Evolutionary conservation across 2,329 filamentous ascomycete genomes (phyloP), one percentile per base, ranked within the genome.

Genomic region (Monilinia polystroma): DNA sequence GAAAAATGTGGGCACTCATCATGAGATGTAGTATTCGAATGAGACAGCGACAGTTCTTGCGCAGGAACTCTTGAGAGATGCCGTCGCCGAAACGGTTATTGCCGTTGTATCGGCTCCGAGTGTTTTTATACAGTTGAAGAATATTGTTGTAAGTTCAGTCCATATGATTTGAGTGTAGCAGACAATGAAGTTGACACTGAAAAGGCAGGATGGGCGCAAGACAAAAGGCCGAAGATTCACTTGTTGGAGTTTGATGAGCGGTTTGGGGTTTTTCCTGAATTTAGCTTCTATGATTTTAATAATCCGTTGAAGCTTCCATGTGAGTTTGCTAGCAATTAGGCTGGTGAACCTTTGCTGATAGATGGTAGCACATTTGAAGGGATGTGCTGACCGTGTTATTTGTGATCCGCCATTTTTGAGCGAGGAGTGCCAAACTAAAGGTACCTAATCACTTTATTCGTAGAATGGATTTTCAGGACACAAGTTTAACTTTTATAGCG

Each of bases 391-490:
- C 77, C 83, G 87, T 64, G 83, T 94, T 68, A 88, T 93, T 65
- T 85, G 85, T 72, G 91, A 95, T 75, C 91, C 91, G 11, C 91
- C 91, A 0, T 94, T 94, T 76, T 80, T 94, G 47, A 92, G 86
- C 76, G 85, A 90, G 69, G 90, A 94, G 74, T 94, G 91, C 75
- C 90, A 94, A 76, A 92, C 90, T 0, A 93, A 92, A 81, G 81
- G 88, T 90, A 78, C 23, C 16, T 23, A 47, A 20, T 51, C 26
- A 43, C 14, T 43, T 12, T 0, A 8, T 14, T 26, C 26, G 10
- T 29, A 35, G 47, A 18, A 35, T 20, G 12, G 7, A 11, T 29
- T 18, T 26, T 14, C 8, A 10, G 16, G 52, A 51, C 18, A 63
- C 8, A 12, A 4, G 23, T 18, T 20, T 58, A 26, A 70, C 12